Base-by-base conservation (phyloP, 257 asterid species). In the Echites panduratus region DNA sequence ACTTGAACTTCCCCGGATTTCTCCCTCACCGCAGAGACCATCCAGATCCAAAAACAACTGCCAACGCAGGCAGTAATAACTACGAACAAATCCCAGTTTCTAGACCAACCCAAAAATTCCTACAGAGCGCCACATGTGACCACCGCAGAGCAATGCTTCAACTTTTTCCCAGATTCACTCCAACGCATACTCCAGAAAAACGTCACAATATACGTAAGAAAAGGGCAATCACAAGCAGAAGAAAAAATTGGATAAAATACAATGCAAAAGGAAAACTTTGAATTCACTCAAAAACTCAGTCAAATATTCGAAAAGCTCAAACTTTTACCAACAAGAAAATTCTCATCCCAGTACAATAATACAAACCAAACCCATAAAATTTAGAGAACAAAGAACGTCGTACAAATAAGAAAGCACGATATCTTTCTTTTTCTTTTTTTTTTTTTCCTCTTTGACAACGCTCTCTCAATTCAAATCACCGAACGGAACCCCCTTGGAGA, bases 101-200 rank as follows among this genome's bases (percentile, higher is more conserved):
- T 70, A 70, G 62, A 80, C 70, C 84, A 67, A 73, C 73, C 71
- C 73, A 35, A 73, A 54, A n/a, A 77, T 70, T 56, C 76, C 81
- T 59, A 76, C 61, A 66, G 65, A 76, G 10, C 66, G 67, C 53
- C 79, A 66, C 85, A 73, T 79, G 80, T 82, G 82, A 79, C 74
- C 75, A 76, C 73, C 68, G 71, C 74, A 57, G 52, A 63, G 63
- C 53, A 79, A 74, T 66, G 73, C 81, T 79, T 72, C 61, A 73
- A 79, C 79, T 71, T 78, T 73, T 74, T 66, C 85, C 83, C 68
- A 74, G 77, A 77, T 82, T 79, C 80, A 77, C 78, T 82, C 85
- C 66, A 79, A 73, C 74, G 82, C 84, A 84, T 76, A 65, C 80
- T 72, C 75, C 70, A 35, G 32, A 17, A 64, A 58, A 79, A 22